phyloP scores from a whole-genome alignment of 2,329 filamentous ascomycete species.

The Diaporthe vexans region DNA sequence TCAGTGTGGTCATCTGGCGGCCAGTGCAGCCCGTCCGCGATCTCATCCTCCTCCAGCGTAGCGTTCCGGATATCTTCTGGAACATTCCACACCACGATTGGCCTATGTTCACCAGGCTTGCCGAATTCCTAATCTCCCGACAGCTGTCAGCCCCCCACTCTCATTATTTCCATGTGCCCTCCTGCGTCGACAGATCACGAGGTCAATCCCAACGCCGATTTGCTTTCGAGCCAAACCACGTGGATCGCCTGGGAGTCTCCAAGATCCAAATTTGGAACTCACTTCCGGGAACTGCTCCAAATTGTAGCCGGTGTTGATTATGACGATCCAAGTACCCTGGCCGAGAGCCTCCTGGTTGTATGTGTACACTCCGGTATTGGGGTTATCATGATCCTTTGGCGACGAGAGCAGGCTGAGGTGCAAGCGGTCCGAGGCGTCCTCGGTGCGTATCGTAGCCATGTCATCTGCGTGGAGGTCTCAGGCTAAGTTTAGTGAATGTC shows the following conservation, averaged over 20 bases:
- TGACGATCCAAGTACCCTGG: slow-evolving; percentile 21
- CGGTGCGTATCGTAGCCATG: slow-evolving; percentile 16
- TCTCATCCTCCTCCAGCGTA: neutral
- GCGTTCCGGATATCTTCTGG: slow-evolving; percentile 11
- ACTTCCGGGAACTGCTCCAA: slow-evolving; percentile 32
- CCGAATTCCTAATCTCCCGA: slow-evolving; percentile 12
- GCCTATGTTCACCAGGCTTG: neutral
- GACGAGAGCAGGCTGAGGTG: slow-evolving; percentile 32
- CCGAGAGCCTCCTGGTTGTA: slow-evolving; percentile 10
- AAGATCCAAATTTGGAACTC: neutral
- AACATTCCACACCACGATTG: slow-evolving; percentile 20
- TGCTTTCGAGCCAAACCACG: too few species aligned
- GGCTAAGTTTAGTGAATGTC: too few species aligned
- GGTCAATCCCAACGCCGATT: too few species aligned
- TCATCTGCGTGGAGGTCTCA: neutral
- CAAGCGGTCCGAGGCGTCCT: slow-evolving; percentile 22
- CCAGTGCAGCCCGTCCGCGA: neutral
- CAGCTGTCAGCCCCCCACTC: neutral
- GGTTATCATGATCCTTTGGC: slow-evolving; percentile 11
- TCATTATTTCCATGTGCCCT: too few species aligned
- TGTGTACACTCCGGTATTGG: slow-evolving; percentile 19
- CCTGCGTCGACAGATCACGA: too few species aligned
- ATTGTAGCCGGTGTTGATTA: slow-evolving; percentile 36
- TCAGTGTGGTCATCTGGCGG: slow-evolving; percentile 12
- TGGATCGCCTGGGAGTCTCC: too few species aligned